A percentile compares a stretch with the other conserved stretches of the same genome.
These are phyloP conservation scores for Solanum dulcamara DNA, from an alignment of 257 asterid species.

Conservation along the genomic window DNA sequence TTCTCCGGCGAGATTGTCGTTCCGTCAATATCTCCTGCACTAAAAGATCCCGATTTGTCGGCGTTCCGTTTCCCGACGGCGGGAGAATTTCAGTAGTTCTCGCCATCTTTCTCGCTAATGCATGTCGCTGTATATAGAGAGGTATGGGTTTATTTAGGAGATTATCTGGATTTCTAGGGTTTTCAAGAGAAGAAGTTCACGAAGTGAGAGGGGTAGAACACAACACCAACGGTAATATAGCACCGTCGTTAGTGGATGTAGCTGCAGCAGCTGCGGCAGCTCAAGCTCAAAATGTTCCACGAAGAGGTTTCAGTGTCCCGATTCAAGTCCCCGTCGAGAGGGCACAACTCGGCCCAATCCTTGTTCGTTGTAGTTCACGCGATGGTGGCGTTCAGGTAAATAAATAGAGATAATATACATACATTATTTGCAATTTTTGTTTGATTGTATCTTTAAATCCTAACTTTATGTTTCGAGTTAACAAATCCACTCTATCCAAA, in stretches of 20 bases:
- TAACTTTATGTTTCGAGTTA: not conserved
- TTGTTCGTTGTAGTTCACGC: constrained; percentile 49
- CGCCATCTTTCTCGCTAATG: not conserved
- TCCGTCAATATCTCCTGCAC: not conserved
- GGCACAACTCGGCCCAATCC: constrained; percentile 40
- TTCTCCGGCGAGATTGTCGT: not conserved
- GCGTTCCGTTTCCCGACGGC: not conserved
- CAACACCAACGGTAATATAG: constrained; percentile 15
- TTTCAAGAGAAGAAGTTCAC: constrained; percentile 42
- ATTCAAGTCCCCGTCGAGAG: constrained; percentile 60
- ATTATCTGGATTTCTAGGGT: constrained; percentile 50
- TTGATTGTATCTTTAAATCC: not conserved
- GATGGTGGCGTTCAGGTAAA: constrained; percentile 84
- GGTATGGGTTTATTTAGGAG: constrained; percentile 49
- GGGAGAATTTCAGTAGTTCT: not conserved
- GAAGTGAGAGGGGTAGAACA: constrained; percentile 15
- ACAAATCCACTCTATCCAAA: not conserved
- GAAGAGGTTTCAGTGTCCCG: constrained; percentile 75
- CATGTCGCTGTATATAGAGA: not conserved
- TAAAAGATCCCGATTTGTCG: not conserved
- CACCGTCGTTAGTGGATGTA: constrained; percentile 6
- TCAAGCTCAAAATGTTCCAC: constrained; percentile 38
- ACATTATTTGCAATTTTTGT: not conserved
- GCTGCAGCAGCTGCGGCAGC: constrained; percentile 15
- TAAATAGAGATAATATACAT: not conserved